A percentile compares a stretch with the other conserved stretches of the same genome.
Evolutionary conservation across 1,284 basidiomycete species (phyloP).

Genomic region (Wallemia ichthyophaga): DNA sequence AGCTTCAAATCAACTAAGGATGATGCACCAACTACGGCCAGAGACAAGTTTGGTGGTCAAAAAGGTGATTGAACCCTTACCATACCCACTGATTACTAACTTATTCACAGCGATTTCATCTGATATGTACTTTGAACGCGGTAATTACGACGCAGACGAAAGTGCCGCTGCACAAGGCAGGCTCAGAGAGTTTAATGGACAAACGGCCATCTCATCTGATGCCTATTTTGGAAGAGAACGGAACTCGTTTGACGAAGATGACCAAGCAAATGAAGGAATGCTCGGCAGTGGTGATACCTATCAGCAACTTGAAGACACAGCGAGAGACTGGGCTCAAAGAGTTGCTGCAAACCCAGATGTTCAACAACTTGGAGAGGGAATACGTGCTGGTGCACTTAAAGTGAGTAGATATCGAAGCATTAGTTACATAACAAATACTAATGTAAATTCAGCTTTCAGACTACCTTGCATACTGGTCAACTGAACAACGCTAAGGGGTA

Average conservation of each 20-base stretch:
- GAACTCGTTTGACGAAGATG: conserved; percentile 22
- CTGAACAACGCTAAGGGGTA: background rate
- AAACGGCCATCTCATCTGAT: conserved; percentile 76
- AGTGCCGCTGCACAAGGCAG: conserved; percentile 49
- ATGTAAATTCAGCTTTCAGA: background rate
- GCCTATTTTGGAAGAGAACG: conserved; percentile 68
- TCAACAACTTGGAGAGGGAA: conserved; percentile 54
- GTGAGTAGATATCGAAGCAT: conserved; percentile 20
- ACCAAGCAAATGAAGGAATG: conserved; percentile 17
- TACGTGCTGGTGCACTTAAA: conserved; percentile 57
- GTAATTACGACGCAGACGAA: conserved; percentile 48
- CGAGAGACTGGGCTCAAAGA: conserved; percentile 43
- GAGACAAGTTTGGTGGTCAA: conserved; percentile 68
- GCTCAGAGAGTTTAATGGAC: conserved; percentile 60
- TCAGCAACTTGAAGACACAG: conserved; percentile 33
- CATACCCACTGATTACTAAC: no score
- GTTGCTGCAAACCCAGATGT: conserved; percentile 71
- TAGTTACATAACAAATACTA: background rate
- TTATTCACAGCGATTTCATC: conserved; percentile 83
- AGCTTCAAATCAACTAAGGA: conserved; percentile 14
- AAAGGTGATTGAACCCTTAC: conserved; percentile 26
- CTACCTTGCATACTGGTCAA: background rate
- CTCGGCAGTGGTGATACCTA: conserved; percentile 21
- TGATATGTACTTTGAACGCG: conserved; percentile 88
- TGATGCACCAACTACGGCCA: conserved; percentile 37